phyloP scores from a whole-genome alignment of 768 basidiomycete genomes.

The Kwoniella heveanensis region DNA sequence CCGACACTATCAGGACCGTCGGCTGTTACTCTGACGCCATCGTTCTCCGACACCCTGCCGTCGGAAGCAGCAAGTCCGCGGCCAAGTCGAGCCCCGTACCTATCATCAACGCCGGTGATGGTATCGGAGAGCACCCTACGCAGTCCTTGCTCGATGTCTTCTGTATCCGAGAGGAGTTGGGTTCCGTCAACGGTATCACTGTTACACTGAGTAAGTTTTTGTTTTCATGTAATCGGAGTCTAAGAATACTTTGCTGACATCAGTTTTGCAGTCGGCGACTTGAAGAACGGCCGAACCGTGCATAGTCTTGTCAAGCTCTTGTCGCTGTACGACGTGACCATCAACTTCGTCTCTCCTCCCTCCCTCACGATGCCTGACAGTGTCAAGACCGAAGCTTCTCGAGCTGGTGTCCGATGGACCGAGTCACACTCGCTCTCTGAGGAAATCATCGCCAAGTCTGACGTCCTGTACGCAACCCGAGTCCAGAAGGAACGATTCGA shows the following conservation, averaged over 20 bases:
- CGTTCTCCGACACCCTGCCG: constrained; percentile 89
- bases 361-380: constrained; percentile 83
- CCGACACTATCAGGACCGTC: constrained; percentile 90
- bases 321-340: constrained; percentile 80
- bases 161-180: constrained; percentile 95
- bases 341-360: constrained; percentile 92
- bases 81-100: constrained; percentile 96
- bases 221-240: no score
- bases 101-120: constrained; percentile 95
- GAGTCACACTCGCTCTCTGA: constrained; percentile 80
- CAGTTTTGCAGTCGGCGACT: constrained; percentile 69
- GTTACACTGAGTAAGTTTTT: constrained; percentile 60
- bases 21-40: constrained; percentile 95
- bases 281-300: constrained; percentile 97
- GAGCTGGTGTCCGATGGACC: constrained; percentile 74
- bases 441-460: constrained; percentile 85
- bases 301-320: constrained; percentile 92
- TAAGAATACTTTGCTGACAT: neutral
- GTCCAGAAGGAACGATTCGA: constrained; percentile 93
- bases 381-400: constrained; percentile 79
- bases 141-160: constrained; percentile 62
- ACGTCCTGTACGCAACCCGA: constrained; percentile 94
- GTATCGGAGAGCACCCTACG: constrained; percentile 94
- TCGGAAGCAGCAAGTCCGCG: constrained; percentile 91
- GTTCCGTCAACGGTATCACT: constrained; percentile 93